phyloP scores from a whole-genome alignment of 331 rosid species.

The Spiraea crenata region DNA sequence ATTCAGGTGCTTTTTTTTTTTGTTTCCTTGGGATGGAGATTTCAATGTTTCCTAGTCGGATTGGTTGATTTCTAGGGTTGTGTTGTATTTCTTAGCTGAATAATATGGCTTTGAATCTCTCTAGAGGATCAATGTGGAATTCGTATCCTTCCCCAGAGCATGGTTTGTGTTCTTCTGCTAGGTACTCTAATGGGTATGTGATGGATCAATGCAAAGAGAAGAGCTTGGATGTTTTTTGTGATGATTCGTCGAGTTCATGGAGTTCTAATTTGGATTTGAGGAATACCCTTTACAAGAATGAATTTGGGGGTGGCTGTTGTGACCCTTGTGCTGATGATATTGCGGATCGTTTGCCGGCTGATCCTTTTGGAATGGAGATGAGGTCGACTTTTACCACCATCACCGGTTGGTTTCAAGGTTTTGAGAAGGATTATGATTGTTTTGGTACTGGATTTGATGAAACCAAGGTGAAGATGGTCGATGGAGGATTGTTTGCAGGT shows the following conservation, averaged over 20 bases:
- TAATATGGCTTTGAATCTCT: constrained; percentile 46
- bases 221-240: constrained; percentile 24
- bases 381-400: constrained; percentile 46
- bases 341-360: constrained; percentile 52
- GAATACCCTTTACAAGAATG: constrained; percentile 24
- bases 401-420: constrained; percentile 49
- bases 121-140: constrained; percentile 25
- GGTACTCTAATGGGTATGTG: constrained; percentile 33
- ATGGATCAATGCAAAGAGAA: constrained; percentile 32
- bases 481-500: constrained; percentile 37
- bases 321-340: constrained; percentile 43
- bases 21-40: constrained; percentile 42
- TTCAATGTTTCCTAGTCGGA: background rate
- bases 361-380: constrained; percentile 64
- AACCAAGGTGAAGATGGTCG: constrained; percentile 24
- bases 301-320: constrained; percentile 32
- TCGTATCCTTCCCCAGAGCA: constrained; percentile 30
- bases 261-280: constrained; percentile 30
- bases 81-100: background rate
- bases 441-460: constrained; percentile 36
- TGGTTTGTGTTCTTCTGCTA: constrained; percentile 27
- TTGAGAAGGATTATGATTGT: constrained; percentile 32
- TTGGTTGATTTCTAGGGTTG: background rate
- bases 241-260: constrained; percentile 20
- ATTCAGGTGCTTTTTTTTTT: constrained; percentile 68